A percentile compares a stretch with the other conserved stretches of the same genome.
Conservation (phyloP, 1,284 basidiomycete genomes). For the Moesziomyces globuligerus region DNA sequence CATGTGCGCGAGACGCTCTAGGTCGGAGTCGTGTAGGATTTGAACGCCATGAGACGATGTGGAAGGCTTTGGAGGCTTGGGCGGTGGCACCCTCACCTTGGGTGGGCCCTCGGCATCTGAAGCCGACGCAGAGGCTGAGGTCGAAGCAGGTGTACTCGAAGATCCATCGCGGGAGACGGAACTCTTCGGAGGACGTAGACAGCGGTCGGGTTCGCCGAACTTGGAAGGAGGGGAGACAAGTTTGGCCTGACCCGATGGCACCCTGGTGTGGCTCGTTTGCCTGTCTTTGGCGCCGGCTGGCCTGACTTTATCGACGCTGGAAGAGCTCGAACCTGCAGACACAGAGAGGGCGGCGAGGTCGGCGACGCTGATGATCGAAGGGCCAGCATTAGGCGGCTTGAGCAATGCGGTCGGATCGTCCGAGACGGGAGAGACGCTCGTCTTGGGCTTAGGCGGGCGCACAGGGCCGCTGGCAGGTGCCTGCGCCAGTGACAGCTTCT, state of each 20-base stretch:
- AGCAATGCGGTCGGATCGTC: conserved; percentile 6
- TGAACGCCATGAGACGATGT: conserved; percentile 23
- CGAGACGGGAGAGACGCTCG: background rate
- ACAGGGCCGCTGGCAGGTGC: background rate
- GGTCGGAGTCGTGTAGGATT: conserved; percentile 40
- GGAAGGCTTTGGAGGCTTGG: conserved; percentile 33
- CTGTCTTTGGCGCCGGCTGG: conserved; percentile 12
- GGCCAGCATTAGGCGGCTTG: conserved; percentile 3
- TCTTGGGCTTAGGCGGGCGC: conserved; percentile 14
- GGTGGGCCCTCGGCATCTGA: conserved; percentile 30
- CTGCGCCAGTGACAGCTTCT: conserved; percentile 28
- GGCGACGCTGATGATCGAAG: conserved; percentile 16
- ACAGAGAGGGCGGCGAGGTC: conserved; percentile 16
- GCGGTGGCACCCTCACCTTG: conserved; percentile 25
- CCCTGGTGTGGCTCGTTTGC: conserved; percentile 6
- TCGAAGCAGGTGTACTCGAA: conserved; percentile 16
- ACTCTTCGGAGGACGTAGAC: conserved; percentile 13
- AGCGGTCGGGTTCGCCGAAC: conserved; percentile 21
- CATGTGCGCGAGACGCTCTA: conserved; percentile 27
- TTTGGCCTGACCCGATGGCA: conserved; percentile 7
- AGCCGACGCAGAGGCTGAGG: conserved; percentile 29
- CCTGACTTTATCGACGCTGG: conserved; percentile 15
- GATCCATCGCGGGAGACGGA: conserved; percentile 4
- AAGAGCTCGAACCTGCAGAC: conserved; percentile 16
- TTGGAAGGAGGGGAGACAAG: conserved; percentile 15